These are phyloP conservation scores for Prunus mongolica DNA, from an alignment of 306 rosid species.

Conservation along the genomic window DNA sequence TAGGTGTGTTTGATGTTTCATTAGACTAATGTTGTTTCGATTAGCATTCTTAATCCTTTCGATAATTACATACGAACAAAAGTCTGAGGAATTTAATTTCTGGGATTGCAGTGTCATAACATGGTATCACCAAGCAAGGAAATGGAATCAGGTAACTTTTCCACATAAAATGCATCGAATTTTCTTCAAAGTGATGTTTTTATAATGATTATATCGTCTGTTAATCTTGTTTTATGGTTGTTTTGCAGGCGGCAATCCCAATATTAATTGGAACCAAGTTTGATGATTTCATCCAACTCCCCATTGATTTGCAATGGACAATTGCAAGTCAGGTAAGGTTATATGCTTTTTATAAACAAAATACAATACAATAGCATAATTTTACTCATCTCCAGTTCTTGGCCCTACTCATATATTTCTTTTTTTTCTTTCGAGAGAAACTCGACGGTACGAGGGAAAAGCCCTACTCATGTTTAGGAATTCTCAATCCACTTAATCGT, in stretches of 20 bases:
- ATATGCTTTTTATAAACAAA: neutral
- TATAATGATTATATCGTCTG: neutral
- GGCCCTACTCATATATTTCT: too few relatives aligned
- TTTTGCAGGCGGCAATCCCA: constrained; percentile 81
- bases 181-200: neutral
- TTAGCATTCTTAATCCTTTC: neutral
- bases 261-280: constrained; percentile 88
- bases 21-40: neutral
- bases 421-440: too few relatives aligned
- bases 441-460: too few relatives aligned
- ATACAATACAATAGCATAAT: neutral
- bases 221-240: neutral
- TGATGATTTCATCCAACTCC: constrained; percentile 96
- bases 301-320: constrained; percentile 94
- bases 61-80: neutral
- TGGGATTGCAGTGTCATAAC: constrained; percentile 50
- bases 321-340: constrained; percentile 76
- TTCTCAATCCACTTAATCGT: neutral
- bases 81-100: neutral
- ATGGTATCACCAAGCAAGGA: constrained; percentile 83
- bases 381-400: too few relatives aligned
- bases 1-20: constrained; percentile 33
- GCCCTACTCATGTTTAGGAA: too few relatives aligned
- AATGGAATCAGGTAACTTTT: constrained; percentile 71
- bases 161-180: neutral